Conservation (phyloP, 1,284 basidiomycete genomes). For the Ganoderma boninense region DNA sequence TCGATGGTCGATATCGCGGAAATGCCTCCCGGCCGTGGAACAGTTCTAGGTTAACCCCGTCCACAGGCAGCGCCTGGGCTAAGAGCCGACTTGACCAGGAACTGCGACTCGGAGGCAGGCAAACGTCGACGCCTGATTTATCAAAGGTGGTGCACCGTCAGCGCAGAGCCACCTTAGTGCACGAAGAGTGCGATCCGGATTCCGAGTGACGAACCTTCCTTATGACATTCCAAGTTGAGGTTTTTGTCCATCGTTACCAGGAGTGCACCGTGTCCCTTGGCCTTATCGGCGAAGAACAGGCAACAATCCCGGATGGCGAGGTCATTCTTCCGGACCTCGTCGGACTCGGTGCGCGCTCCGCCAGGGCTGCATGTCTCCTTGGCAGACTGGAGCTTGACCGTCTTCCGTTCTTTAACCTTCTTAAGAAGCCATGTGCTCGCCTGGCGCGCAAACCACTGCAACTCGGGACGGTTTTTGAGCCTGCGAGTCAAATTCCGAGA, state of each 20-base stretch:
- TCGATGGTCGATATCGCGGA: conserved; percentile 36
- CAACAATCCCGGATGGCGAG: conserved; percentile 77
- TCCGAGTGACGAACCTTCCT: conserved; percentile 51
- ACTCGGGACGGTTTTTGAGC: conserved; percentile 65
- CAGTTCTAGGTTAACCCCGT: conserved; percentile 23
- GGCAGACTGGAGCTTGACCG: conserved; percentile 70
- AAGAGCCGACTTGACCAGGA: conserved; percentile 45
- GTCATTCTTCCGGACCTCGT: conserved; percentile 56
- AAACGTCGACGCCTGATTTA: conserved; percentile 31
- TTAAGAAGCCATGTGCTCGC: conserved; percentile 76
- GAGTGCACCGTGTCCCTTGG: conserved; percentile 41
- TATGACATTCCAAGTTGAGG: conserved; percentile 61
- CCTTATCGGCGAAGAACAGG: conserved; percentile 54
- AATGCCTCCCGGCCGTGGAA: conserved; percentile 38
- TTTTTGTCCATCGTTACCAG: conserved; percentile 75
- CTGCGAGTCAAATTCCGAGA: conserved; percentile 44
- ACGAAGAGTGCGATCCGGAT: not conserved
- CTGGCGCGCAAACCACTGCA: conserved; percentile 72
- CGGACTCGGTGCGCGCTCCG: conserved; percentile 20
- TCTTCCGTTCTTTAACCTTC: conserved; percentile 65
- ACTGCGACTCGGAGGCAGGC: conserved; percentile 35
- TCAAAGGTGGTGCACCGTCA: conserved; percentile 5
- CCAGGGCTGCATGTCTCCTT: conserved; percentile 65
- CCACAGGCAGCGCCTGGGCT: conserved; percentile 30
- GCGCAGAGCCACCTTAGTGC: not conserved